Conservation (phyloP, 2,329 filamentous ascomycete species). For the Pseudocercospora ulei region DNA sequence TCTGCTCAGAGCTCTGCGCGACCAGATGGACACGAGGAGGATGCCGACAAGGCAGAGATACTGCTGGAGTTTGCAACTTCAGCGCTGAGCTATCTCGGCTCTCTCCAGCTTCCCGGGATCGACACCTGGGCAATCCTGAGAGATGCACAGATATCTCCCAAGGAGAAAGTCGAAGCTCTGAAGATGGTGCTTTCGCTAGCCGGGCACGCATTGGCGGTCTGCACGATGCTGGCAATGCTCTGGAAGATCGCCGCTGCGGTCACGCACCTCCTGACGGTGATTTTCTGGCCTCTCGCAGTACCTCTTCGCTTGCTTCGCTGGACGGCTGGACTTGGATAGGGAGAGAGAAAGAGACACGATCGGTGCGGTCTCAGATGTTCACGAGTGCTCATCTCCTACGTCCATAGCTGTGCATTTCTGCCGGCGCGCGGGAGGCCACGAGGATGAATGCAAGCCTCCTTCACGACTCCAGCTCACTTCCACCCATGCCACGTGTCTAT, state of each 20-base stretch:
- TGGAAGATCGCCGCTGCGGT: constrained; percentile 27
- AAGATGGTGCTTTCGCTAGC: constrained; percentile 23
- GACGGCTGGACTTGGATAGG: constrained; percentile 17
- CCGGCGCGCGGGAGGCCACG: too few relatives aligned
- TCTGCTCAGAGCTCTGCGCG: not conserved
- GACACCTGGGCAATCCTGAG: constrained; percentile 20
- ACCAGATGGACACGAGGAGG: not conserved
- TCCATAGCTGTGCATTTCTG: too few relatives aligned
- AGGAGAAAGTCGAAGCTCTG: constrained; percentile 25
- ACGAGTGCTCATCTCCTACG: too few relatives aligned
- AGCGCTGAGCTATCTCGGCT: constrained; percentile 10
- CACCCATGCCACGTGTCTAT: too few relatives aligned
- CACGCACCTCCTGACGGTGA: constrained; percentile 22
- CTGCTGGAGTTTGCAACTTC: constrained; percentile 6
- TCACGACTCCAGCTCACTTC: too few relatives aligned
- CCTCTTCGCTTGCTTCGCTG: constrained; percentile 26
- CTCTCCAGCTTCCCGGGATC: constrained; percentile 17
- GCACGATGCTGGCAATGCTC: constrained; percentile 24
- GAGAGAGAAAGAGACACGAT: too few relatives aligned
- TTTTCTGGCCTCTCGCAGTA: constrained; percentile 30
- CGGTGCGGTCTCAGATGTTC: too few relatives aligned
- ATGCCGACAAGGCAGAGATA: constrained; percentile 11
- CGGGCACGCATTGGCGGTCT: constrained; percentile 23
- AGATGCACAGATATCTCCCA: constrained; percentile 16
- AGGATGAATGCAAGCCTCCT: too few relatives aligned